Evolutionary conservation across 2,329 filamentous ascomycete genomes (phyloP), one percentile per base, ranked within the genome.

Genomic region (Epichloe bromicola): DNA sequence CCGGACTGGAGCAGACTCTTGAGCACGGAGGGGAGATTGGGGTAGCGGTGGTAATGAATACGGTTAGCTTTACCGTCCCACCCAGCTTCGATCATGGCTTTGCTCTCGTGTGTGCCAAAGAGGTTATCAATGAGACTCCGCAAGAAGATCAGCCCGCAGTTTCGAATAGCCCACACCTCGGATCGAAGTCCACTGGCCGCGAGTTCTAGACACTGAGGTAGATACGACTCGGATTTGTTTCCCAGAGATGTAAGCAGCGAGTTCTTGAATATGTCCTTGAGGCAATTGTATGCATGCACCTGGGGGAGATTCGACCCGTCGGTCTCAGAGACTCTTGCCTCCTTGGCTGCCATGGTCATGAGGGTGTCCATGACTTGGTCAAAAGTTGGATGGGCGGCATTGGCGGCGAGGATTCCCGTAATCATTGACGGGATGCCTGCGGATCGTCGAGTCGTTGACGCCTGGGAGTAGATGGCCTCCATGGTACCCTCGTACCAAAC

Each of bases 231-330:
- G 0, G 88, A 86, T 49, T 78, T 76, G 51, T 80, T 80, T 30
- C 86, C 78, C 19, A 95, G 74, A 36, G 81, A 79, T 0, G 87
- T 75, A 17, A 97, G 74, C 47, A 81, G 79, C 0, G 88, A 88
- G 57, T 84, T 89, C 52, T 87, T 91, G 66, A 96, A 93, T 2
- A 95, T 83, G 56, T 95, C 89, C 62, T 93, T 93, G 52, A 98
- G 71, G 54, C 87, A 95, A 63, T 98, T 98, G 62, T 95, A 78
- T 0, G 93, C 89, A 65, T 98, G 93, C 0, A 98, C 93, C 66
- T 98, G 91, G 0, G 0, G 89, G 85, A 97, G 70, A 40, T 85
- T 83, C 2, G 76, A 77, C 33, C 76, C 79, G 52, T 83, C 80
- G 0, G 76, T 80, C 53, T 79, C 74, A 0, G 74, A 72, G 41